A percentile compares a stretch with the other conserved stretches of the same genome.
These are phyloP conservation scores for Clonostachys solani DNA, from an alignment of 2,329 filamentous ascomycete species.

Conservation along the genomic window DNA sequence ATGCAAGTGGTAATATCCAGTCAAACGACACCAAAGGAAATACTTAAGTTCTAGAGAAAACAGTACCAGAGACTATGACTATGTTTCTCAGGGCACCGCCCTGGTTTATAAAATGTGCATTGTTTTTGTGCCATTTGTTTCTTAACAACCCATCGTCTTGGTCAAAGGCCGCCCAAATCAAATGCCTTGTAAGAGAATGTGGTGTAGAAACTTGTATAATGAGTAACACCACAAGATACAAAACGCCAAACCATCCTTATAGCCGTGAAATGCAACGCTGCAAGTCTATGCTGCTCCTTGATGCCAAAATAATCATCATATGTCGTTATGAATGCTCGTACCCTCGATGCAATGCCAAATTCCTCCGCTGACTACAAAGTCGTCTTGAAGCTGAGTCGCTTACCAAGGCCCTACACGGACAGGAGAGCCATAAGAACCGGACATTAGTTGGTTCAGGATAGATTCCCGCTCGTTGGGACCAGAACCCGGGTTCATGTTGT, in stretches of 20 bases:
- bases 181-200: no score
- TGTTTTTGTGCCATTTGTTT: no score
- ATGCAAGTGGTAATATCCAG: no score
- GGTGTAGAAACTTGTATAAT: neutral
- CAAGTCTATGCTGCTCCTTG: slow-evolving; percentile 28
- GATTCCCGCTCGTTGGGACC: slow-evolving; percentile 43
- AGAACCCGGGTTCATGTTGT: slow-evolving; percentile 17
- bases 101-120: no score
- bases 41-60: no score
- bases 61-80: no score
- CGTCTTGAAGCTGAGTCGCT: neutral
- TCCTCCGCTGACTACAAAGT: neutral
- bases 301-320: slow-evolving; percentile 22
- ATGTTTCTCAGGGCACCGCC: no score
- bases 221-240: neutral
- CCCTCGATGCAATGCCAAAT: neutral
- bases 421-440: slow-evolving; percentile 53
- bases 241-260: neutral
- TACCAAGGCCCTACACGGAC: slow-evolving; percentile 62
- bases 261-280: slow-evolving; percentile 14
- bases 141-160: no score
- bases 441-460: slow-evolving; percentile 59
- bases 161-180: no score
- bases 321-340: slow-evolving; percentile 1
- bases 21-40: no score